A percentile compares a stretch with the other conserved stretches of the same genome.
These are phyloP conservation scores for Diaporthe caulivora DNA, from an alignment of 2,329 filamentous ascomycete species.

Conservation along the genomic window DNA sequence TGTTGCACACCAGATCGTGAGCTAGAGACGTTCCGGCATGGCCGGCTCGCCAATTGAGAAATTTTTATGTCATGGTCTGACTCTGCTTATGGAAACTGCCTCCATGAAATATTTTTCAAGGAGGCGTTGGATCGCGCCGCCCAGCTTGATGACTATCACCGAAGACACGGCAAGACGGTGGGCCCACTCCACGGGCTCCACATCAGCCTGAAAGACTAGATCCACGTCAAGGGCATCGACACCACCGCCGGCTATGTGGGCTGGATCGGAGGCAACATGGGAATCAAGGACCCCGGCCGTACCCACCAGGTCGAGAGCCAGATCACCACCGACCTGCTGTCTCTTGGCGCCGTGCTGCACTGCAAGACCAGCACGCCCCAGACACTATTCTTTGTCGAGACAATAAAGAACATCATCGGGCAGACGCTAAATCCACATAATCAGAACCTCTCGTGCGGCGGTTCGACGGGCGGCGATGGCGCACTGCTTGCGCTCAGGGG, in stretches of 20 bases:
- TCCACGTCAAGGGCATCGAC: not conserved
- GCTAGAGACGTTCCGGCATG: not conserved
- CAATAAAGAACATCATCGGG: not conserved
- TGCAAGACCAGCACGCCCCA: not conserved
- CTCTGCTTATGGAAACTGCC: not conserved
- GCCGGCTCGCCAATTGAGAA: too few relatives aligned
- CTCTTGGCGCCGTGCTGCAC: not conserved
- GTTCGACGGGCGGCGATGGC: not conserved
- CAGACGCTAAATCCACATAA: not conserved
- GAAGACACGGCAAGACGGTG: not conserved
- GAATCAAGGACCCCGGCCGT: not conserved
- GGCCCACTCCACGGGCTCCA: not conserved
- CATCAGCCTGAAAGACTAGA: not conserved
- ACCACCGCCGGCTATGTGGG: not conserved
- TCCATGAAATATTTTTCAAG: not conserved
- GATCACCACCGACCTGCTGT: not conserved
- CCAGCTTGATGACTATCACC: not conserved
- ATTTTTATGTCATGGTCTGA: not conserved
- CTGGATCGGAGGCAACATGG: not conserved
- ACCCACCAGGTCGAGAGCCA: not conserved
- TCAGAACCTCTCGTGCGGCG: not conserved
- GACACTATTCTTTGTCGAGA: not conserved
- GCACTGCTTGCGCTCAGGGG: not conserved
- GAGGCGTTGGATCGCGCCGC: not conserved
- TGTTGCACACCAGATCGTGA: not conserved